phyloP scores from a whole-genome alignment of 2,329 filamentous ascomycete genomes.

The Coniochaeta ligniaria region DNA sequence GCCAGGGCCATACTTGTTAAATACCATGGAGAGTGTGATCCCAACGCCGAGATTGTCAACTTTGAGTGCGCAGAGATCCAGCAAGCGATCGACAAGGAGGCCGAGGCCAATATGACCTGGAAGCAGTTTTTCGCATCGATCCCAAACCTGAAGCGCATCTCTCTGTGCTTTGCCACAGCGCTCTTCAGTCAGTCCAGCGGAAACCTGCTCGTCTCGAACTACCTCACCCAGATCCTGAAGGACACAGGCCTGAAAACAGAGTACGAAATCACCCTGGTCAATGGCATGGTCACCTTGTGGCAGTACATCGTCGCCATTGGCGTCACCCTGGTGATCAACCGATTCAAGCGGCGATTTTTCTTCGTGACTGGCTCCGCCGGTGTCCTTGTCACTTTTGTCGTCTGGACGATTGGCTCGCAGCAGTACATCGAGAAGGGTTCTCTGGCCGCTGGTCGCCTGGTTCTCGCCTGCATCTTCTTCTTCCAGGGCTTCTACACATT shows the following conservation, averaged over 20 bases:
- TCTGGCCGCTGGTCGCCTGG: constrained; percentile 9
- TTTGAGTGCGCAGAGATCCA: too few relatives aligned
- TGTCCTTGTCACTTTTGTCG: constrained; percentile 29
- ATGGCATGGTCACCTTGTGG: constrained; percentile 18
- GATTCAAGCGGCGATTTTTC: constrained; percentile 15
- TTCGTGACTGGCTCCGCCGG: constrained; percentile 23
- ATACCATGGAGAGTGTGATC: too few relatives aligned
- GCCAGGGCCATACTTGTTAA: too few relatives aligned
- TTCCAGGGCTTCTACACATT: constrained; percentile 19
- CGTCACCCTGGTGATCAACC: too few relatives aligned
- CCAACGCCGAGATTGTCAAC: too few relatives aligned
- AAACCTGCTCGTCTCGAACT: constrained; percentile 11
- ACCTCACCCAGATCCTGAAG: constrained; percentile 13
- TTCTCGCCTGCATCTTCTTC: constrained; percentile 12
- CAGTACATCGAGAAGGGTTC: too few relatives aligned
- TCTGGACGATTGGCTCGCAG: constrained; percentile 22
- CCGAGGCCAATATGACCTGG: too few relatives aligned
- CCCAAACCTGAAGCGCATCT: too few relatives aligned
- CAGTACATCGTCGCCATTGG: constrained; percentile 8
- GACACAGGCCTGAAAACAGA: constrained; percentile 17
- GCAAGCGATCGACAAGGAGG: too few relatives aligned
- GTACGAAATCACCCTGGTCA: constrained; percentile 21
- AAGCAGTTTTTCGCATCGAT: too few relatives aligned
- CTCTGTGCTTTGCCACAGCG: too few relatives aligned
- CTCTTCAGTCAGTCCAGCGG: constrained; percentile 4